Evolutionary conservation across 768 basidiomycete genomes (phyloP).

Genomic region (Russula brevipes): DNA sequence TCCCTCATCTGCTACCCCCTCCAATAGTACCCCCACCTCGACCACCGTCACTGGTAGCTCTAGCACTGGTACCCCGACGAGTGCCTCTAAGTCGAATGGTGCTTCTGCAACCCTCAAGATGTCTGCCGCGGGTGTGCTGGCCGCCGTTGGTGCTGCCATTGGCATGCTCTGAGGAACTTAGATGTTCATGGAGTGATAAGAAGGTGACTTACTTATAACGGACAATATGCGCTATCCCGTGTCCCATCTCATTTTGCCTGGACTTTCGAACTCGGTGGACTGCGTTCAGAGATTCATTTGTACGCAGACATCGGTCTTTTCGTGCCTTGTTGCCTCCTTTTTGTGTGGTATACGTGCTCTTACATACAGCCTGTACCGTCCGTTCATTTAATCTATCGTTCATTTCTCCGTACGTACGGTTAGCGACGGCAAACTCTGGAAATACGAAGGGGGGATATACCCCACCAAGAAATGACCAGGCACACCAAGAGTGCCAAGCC

Average conservation of each 20-base stretch:
- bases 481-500: conserved; percentile 12
- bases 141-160: conserved; percentile 19
- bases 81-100: conserved; percentile 3
- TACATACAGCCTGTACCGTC: conserved; percentile 15
- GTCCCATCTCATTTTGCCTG: not conserved
- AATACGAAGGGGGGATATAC: conserved; percentile 1
- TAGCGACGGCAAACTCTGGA: not conserved
- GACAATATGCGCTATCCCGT: conserved; percentile 5
- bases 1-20: conserved; percentile 37
- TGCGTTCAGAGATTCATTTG: conserved; percentile 1
- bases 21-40: conserved; percentile 26
- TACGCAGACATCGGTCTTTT: conserved; percentile 4
- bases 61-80: conserved; percentile 4
- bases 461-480: conserved; percentile 20
- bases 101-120: conserved; percentile 13
- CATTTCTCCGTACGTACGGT: conserved; percentile 4
- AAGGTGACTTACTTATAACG: not conserved
- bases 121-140: conserved; percentile 20
- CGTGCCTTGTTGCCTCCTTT: not conserved
- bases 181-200: not conserved
- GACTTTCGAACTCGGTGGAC: not conserved
- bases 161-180: conserved; percentile 20
- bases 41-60: not conserved
- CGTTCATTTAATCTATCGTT: conserved; percentile 19
- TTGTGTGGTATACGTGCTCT: conserved; percentile 5